Evolutionary conservation across 2,329 filamentous ascomycete species (phyloP).

Genomic region (Metarhizium brunneum): DNA sequence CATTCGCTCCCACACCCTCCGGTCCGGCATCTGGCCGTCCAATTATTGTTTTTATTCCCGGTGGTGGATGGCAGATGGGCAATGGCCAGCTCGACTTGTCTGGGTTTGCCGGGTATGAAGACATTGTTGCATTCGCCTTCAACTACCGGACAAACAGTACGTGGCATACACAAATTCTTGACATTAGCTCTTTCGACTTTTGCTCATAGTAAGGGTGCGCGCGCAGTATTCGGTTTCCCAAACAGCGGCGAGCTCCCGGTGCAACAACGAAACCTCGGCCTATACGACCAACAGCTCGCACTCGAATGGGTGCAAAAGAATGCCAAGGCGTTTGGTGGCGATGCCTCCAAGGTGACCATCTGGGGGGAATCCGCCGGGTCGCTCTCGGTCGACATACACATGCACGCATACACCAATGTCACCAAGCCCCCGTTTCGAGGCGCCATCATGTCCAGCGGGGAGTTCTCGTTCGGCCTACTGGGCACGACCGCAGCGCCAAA

Average conservation of each 20-base stretch:
- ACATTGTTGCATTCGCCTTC: conserved; percentile 16
- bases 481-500: background rate
- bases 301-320: conserved; percentile 18
- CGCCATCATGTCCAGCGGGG: conserved; percentile 19
- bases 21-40: conserved; percentile 8
- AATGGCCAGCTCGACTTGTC: conserved; percentile 14
- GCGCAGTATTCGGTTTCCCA: too few species aligned
- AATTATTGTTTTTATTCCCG: conserved; percentile 17
- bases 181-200: too few species aligned
- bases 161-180: background rate
- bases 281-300: conserved; percentile 18
- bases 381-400: conserved; percentile 21
- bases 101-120: conserved; percentile 16
- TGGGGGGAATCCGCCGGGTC: conserved; percentile 21
- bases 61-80: conserved; percentile 16
- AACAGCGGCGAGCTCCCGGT: background rate
- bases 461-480: conserved; percentile 16
- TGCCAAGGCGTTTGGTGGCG: conserved; percentile 16
- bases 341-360: conserved; percentile 15
- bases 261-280: conserved; percentile 22
- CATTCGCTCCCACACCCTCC: conserved; percentile 13
- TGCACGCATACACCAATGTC: conserved; percentile 12
- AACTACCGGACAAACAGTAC: conserved; percentile 18
- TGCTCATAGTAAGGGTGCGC: too few species aligned
- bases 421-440: conserved; percentile 14